A percentile compares a stretch with the other conserved stretches of the same genome.
Conservation (phyloP, 352 stramenopile genomes). For the Globisporangium echinulatum region DNA sequence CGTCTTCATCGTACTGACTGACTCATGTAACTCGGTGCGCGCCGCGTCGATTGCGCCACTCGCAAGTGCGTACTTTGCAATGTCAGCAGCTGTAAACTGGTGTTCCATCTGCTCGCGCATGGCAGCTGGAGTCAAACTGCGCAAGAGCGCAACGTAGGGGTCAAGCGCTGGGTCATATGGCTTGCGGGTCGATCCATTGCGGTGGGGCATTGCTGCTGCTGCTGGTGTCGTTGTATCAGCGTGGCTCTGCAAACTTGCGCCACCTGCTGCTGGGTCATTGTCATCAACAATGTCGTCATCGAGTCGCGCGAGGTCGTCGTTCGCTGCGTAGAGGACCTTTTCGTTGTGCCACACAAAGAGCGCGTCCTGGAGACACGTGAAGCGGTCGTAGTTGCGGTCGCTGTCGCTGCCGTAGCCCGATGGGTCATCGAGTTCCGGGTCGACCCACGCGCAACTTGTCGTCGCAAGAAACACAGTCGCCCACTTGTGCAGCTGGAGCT, state of each 20-base stretch:
- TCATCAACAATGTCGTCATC: not conserved
- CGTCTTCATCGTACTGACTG: conserved; percentile 33
- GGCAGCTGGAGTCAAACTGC: conserved; percentile 33
- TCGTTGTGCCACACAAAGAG: conserved; percentile 67
- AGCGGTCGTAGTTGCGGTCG: conserved; percentile 74
- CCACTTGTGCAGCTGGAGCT: conserved; percentile 77
- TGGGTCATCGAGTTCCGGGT: conserved; percentile 38
- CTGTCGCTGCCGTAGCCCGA: conserved; percentile 27
- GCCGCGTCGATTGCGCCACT: conserved; percentile 24
- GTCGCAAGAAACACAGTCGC: conserved; percentile 49
- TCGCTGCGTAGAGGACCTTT: conserved; percentile 50
- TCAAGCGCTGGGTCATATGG: not conserved
- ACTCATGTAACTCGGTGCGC: conserved; percentile 35
- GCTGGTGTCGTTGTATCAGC: not conserved
- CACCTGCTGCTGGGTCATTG: not conserved
- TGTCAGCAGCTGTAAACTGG: conserved; percentile 25
- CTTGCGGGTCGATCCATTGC: not conserved
- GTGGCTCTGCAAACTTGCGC: not conserved
- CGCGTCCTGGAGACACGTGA: conserved; percentile 75
- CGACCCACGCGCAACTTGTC: conserved; percentile 56
- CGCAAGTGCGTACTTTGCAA: conserved; percentile 25
- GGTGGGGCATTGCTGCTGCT: not conserved
- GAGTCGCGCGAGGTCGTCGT: conserved; percentile 22
- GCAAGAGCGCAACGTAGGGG: conserved; percentile 22
- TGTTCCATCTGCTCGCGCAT: conserved; percentile 36